phyloP scores from a whole-genome alignment of 192 early-diverging fungal genomes.

The Entophlyctis luteolus region DNA sequence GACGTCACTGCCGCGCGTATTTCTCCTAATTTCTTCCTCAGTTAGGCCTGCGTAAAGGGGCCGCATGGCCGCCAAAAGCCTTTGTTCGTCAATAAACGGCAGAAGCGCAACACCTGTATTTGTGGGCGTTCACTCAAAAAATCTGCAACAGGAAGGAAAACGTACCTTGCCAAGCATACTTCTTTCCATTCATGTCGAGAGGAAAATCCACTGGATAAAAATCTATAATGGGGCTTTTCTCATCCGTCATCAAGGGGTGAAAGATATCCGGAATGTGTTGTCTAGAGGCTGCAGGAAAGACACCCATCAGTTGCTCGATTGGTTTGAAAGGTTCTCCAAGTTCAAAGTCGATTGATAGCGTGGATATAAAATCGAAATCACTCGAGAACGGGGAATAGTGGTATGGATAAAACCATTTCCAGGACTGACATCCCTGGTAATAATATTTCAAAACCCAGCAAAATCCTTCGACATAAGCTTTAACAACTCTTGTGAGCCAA shows the following conservation, averaged over 20 bases:
- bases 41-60: constrained; percentile 40
- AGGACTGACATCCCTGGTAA: constrained; percentile 90
- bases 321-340: constrained; percentile 86
- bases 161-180: constrained; percentile 89
- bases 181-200: constrained; percentile 97
- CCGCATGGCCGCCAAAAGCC: constrained; percentile 77
- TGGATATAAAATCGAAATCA: constrained; percentile 57
- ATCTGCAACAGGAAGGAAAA: background rate
- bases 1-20: constrained; percentile 42
- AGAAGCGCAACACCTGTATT: constrained; percentile 77
- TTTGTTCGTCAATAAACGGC: constrained; percentile 91
- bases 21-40: constrained; percentile 43
- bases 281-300: constrained; percentile 82
- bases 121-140: background rate
- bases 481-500: constrained; percentile 50
- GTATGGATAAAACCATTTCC: constrained; percentile 98
- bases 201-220: constrained; percentile 91
- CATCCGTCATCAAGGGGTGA: constrained; percentile 80
- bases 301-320: constrained; percentile 98
- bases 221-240: constrained; percentile 85
- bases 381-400: constrained; percentile 95
- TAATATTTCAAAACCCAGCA: constrained; percentile 99
- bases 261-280: constrained; percentile 77
- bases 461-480: constrained; percentile 83
- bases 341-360: constrained; percentile 67